Base-by-base conservation (phyloP, 352 stramenopile species). In the Phytophthora citricola region DNA sequence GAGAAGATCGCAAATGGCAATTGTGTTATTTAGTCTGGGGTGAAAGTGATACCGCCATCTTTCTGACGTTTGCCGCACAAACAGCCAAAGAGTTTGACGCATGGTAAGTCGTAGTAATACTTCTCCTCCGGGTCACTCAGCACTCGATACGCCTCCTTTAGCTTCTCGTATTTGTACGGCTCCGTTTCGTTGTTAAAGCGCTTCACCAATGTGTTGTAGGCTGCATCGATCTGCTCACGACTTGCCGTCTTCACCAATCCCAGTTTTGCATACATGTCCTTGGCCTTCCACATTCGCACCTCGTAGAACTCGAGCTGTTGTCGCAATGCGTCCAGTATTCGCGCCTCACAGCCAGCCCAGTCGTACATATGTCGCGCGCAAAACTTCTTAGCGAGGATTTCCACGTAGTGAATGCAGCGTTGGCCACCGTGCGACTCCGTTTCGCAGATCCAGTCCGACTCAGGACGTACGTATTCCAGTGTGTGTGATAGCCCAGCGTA, bases 101-200 rank as follows among this genome's bases (percentile, higher is more conserved):
- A 94, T 11, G 87, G 87, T 57, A 94, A 64, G 50, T 94, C 85
- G 76, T 94, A 94, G 54, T 78, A 94, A 64, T 92, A 91, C 58
- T 94, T 94, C 36, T 93, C 86, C 50, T 92, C 87, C 0, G 83
- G 78, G 58, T 94, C 84, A 47, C 82, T 92, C 40, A 93, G 73
- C 22, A 83, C 87, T 17, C 73, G 73, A 76, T 94, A 94, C 11
- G 87, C 87, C 40, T 92, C 85, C 17, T 80, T 75, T 14, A 94
- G 78, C 46, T 93, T 94, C 36, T 91, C 87, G 56, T 93, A 94
- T 58, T 94, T 94, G 49, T 89, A 74, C 27, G 87, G 83, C 55
- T 94, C 84, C 1, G 87, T 93, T 58, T 89, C 85, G 52, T 94
- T 94, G 68, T 94, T 94, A 65, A 90, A 94, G 14, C 87, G 81